Percentiles rank a stretch among this genome's conserved stretches.
Conservation (phyloP, 352 stramenopile species). For the Globisporangium acanthophoron region DNA sequence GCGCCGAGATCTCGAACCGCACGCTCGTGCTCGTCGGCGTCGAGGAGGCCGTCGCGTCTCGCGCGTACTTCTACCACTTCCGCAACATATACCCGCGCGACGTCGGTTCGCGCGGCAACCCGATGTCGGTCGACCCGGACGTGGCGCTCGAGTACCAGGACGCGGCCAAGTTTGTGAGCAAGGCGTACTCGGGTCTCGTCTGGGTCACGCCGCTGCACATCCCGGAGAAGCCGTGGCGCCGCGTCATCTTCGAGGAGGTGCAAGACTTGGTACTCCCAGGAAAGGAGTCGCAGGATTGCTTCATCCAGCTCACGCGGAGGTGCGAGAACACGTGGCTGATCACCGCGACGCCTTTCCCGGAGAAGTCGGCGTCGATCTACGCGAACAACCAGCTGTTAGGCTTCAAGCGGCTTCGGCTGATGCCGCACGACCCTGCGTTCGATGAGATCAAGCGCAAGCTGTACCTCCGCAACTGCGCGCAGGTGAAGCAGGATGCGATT, state of each 20-base stretch:
- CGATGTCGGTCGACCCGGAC: conserved; percentile 38
- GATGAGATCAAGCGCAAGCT: conserved; percentile 86
- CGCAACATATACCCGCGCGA: conserved; percentile 53
- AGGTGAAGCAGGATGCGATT: conserved; percentile 79
- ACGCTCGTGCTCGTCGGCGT: conserved; percentile 80
- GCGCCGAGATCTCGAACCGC: conserved; percentile 50
- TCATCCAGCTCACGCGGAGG: conserved; percentile 74
- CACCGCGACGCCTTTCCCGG: conserved; percentile 78
- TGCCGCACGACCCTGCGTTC: conserved; percentile 68
- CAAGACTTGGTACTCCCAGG: conserved; percentile 78
- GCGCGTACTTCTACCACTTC: conserved; percentile 51
- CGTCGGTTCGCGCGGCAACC: conserved; percentile 22
- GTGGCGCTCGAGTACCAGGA: conserved; percentile 56
- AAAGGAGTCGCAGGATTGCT: conserved; percentile 70
- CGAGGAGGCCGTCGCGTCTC: conserved; percentile 63
- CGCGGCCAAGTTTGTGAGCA: conserved; percentile 77
- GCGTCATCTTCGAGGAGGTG: conserved; percentile 86
- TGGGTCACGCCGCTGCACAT: conserved; percentile 65
- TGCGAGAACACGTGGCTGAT: conserved; percentile 84
- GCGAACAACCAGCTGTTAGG: conserved; percentile 87
- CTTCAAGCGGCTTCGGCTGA: conserved; percentile 68
- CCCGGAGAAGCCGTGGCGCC: conserved; percentile 60
- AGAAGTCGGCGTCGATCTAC: conserved; percentile 75
- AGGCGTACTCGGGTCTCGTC: conserved; percentile 68
- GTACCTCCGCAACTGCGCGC: conserved; percentile 80